phyloP scores from a whole-genome alignment of 768 basidiomycete genomes.

The Scleroderma bovista region DNA sequence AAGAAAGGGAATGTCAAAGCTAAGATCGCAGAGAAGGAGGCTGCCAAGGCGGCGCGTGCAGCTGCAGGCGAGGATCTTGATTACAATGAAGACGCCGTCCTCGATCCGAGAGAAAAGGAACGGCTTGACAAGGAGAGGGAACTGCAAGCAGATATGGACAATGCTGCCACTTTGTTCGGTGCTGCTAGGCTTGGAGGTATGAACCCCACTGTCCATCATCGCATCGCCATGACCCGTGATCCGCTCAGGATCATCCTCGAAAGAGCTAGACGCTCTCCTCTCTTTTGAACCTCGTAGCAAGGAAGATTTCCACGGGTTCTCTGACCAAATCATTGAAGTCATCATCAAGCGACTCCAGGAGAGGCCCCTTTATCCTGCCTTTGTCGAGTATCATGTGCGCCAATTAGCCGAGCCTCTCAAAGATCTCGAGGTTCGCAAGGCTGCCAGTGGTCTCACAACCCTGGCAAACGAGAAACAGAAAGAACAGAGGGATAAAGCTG shows the following conservation, averaged over 20 bases:
- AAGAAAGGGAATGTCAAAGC: conserved; percentile 92
- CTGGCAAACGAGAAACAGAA: conserved; percentile 95
- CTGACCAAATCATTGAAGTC: conserved; percentile 64
- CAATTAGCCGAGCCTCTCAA: conserved; percentile 72
- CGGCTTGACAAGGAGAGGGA: conserved; percentile 75
- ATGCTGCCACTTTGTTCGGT: conserved; percentile 79
- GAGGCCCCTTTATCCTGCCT: conserved; percentile 78
- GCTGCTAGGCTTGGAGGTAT: conserved; percentile 59
- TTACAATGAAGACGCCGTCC: conserved; percentile 68
- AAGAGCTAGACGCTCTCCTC: conserved; percentile 66
- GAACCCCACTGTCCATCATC: conserved; percentile 10
- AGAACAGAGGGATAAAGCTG: conserved; percentile 78
- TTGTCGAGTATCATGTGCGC: conserved; percentile 80
- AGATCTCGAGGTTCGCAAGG: conserved; percentile 90
- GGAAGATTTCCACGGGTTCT: conserved; percentile 78
- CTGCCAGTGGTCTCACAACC: conserved; percentile 74
- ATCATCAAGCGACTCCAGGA: conserved; percentile 73
- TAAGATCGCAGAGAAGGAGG: conserved; percentile 91
- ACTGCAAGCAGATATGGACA: conserved; percentile 80
- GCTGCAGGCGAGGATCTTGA: conserved; percentile 41
- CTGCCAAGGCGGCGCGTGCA: conserved; percentile 50
- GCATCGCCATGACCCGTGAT: not conserved
- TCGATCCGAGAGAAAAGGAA: conserved; percentile 77
- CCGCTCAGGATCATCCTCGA: conserved; percentile 54
- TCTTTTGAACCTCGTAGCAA: conserved; percentile 81